Conservation (phyloP, 495 filamentous ascomycete species). For the Sordaria brevicollis region DNA sequence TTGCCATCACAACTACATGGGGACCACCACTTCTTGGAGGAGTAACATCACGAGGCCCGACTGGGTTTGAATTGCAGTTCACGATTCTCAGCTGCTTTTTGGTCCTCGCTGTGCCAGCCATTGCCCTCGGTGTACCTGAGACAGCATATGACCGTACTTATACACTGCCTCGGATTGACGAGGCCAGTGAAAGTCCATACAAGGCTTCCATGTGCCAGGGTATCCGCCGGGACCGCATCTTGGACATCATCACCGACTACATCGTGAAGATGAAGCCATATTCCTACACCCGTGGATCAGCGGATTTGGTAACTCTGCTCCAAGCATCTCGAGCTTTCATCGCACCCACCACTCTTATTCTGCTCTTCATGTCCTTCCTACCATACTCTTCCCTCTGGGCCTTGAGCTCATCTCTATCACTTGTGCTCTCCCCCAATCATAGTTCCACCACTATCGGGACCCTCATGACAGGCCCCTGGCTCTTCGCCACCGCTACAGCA, state of each 20-base stretch:
- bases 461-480: constrained; percentile 31
- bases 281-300: constrained; percentile 17
- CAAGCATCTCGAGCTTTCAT: constrained; percentile 33
- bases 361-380: constrained; percentile 32
- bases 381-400: constrained; percentile 34
- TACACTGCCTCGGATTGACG: constrained; percentile 18
- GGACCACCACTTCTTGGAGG: constrained; percentile 40
- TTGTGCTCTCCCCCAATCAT: constrained; percentile 29
- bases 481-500: constrained; percentile 22
- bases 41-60: constrained; percentile 23
- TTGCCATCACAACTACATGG: constrained; percentile 36
- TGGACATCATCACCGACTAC: constrained; percentile 22
- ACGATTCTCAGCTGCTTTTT: constrained; percentile 37
- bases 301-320: constrained; percentile 18
- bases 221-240: constrained; percentile 18
- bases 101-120: constrained; percentile 30
- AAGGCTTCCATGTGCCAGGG: constrained; percentile 21
- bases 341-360: constrained; percentile 33
- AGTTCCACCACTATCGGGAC: constrained; percentile 22
- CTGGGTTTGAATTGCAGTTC: constrained; percentile 33
- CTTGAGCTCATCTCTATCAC: constrained; percentile 30
- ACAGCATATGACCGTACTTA: constrained; percentile 33
- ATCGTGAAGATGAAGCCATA: constrained; percentile 28
- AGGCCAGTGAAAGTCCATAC: constrained; percentile 6
- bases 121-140: constrained; percentile 39